Evolutionary conservation across 192 early-diverging fungal genomes (phyloP).

Genomic region (Coemansia sp.): DNA sequence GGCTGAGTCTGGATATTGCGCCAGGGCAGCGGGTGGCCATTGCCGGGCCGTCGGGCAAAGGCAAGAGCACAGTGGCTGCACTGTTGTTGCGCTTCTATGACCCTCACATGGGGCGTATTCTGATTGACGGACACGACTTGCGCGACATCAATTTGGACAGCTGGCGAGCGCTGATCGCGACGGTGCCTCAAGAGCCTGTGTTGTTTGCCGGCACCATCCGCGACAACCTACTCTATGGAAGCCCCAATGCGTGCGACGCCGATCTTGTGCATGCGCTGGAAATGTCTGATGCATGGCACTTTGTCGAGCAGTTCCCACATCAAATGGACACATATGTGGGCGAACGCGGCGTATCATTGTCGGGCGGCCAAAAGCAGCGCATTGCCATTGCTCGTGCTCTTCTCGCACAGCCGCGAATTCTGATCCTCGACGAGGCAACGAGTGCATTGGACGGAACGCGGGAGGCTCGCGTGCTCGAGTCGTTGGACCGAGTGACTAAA

Average conservation of each 20-base stretch:
- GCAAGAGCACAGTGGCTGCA: constrained; percentile 66
- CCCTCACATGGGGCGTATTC: constrained; percentile 57
- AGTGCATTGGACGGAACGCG: constrained; percentile 72
- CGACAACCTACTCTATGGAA: constrained; percentile 72
- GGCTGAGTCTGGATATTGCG: constrained; percentile 57
- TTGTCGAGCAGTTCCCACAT: constrained; percentile 68
- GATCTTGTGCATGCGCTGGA: constrained; percentile 61
- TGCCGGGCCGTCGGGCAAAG: constrained; percentile 62
- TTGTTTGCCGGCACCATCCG: constrained; percentile 68
- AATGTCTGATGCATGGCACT: constrained; percentile 55
- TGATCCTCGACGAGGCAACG: constrained; percentile 80
- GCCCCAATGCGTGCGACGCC: constrained; percentile 64
- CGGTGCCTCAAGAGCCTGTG: constrained; percentile 73
- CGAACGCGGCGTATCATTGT: constrained; percentile 67
- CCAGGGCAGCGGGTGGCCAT: constrained; percentile 59
- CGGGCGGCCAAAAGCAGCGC: constrained; percentile 66
- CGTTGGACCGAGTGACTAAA: constrained; percentile 53
- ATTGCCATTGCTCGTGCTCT: constrained; percentile 78
- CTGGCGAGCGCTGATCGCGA: constrained; percentile 65
- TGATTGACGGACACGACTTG: constrained; percentile 62
- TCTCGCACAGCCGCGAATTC: constrained; percentile 70
- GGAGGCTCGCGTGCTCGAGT: constrained; percentile 65
- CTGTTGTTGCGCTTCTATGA: constrained; percentile 77
- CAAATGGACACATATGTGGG: constrained; percentile 91
- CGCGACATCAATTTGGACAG: constrained; percentile 56